Conservation (phyloP, 2,329 filamentous ascomycete species). For the Nakataea oryzae region DNA sequence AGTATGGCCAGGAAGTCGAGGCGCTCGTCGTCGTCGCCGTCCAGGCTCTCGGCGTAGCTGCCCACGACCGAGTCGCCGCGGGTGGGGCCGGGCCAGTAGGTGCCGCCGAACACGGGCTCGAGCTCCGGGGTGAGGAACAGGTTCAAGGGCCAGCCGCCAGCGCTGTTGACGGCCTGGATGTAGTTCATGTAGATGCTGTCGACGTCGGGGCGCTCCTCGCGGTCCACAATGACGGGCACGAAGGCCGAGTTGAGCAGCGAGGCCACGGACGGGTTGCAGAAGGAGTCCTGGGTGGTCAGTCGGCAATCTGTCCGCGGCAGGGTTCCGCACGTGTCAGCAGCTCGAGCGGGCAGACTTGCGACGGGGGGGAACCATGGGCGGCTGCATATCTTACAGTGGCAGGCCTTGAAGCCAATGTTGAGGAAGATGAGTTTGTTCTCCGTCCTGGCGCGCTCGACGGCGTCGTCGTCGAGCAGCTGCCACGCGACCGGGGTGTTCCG, state of each 20-base stretch:
- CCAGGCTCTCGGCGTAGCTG: conserved; percentile 26
- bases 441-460: conserved; percentile 63
- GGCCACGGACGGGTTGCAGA: conserved; percentile 73
- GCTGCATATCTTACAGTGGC: conserved; percentile 63
- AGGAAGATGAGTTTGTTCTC: conserved; percentile 87
- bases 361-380: conserved; percentile 6
- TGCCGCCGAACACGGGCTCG: conserved; percentile 90
- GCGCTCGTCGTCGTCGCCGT: conserved; percentile 39
- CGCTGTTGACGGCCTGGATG: conserved; percentile 82
- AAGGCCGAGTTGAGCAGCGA: conserved; percentile 76
- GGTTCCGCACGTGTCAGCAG: too few relatives aligned
- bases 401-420: conserved; percentile 90
- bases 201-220: conserved; percentile 87
- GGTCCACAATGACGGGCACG: conserved; percentile 84
- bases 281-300: conserved; percentile 88
- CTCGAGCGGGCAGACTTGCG: too few relatives aligned
- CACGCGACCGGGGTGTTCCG: conserved; percentile 77
- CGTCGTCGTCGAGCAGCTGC: conserved; percentile 77
- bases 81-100: conserved; percentile 80
- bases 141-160: conserved; percentile 89
- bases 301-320: conserved; percentile 53
- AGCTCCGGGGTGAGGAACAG: conserved; percentile 92
- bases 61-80: conserved; percentile 17
- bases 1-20: conserved; percentile 78
- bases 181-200: conserved; percentile 99